Evolutionary conservation across 306 rosid genomes (phyloP), one percentile per base, ranked within the genome.

Genomic region (Medicago lupulina): DNA sequence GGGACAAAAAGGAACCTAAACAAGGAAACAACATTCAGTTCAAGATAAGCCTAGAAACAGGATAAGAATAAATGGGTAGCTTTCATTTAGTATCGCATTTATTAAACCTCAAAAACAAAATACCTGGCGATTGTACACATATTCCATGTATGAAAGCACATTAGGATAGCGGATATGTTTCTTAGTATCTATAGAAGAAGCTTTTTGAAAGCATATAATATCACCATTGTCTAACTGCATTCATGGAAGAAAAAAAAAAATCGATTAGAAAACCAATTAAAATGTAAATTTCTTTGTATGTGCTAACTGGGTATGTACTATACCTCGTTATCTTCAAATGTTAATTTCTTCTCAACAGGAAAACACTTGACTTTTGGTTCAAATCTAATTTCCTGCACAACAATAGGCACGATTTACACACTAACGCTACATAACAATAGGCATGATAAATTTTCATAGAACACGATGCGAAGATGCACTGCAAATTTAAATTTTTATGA

Each of bases 171-270:
- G 28, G 5, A 54, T 12, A 13, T 4, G 7, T 12, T 46, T 25
- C 28, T 25, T 25, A 25, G 10, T 19, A 57, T 19, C 36, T 34
- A 57, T 21, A 1, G 7, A 7, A 1, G 15, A 4, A 57, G 15
- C 13, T 57, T 57, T 57, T 6, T 57, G 62, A 57, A 57, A 21
- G 62, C 62, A 57, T 57, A 57, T 57, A 57, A 57, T 57, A 57
- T 57, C 62, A 9, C 62, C 62, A 21, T 57, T 21, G 21, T 19
- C n/a, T 19, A 57, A 21, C 62, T 57, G 62, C n/a, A 21, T 19
- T 21, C 8, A 10, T 5, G n/a, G n/a, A n/a, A 7, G n/a, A 39
- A 7, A 19, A 9, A 57, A 57, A 10, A 14, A 55, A 18, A 54
- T 55, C 31, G 21, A 10, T 19, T 10, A 57, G 36, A 57, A 13